Conservation (phyloP, 2,329 filamentous ascomycete genomes). For the Phialocephala subalpina region DNA sequence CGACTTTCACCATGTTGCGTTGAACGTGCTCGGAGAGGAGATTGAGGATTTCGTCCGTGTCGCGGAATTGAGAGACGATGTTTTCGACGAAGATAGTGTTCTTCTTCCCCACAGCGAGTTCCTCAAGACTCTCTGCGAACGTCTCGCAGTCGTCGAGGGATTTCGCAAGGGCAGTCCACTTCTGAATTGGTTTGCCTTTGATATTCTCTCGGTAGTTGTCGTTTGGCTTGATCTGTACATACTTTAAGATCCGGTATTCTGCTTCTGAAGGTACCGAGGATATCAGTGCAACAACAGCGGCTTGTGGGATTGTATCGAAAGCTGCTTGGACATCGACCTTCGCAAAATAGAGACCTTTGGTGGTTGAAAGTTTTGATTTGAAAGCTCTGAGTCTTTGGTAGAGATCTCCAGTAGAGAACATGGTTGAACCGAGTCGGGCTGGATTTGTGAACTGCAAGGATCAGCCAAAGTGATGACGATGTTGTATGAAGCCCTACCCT, state of each 20-base stretch:
- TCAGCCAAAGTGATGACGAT: slow-evolving; percentile 29
- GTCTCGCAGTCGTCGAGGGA: slow-evolving; percentile 37
- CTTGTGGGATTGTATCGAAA: slow-evolving; percentile 94
- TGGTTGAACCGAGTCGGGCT: slow-evolving; percentile 74
- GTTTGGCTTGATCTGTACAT: slow-evolving; percentile 73
- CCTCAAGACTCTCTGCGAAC: slow-evolving; percentile 42
- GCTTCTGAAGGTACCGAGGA: slow-evolving; percentile 61
- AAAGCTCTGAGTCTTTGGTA: slow-evolving; percentile 77
- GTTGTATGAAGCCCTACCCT: slow-evolving; percentile 58
- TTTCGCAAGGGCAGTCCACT: slow-evolving; percentile 42
- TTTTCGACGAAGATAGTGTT: slow-evolving; percentile 81
- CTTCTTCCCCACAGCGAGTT: slow-evolving; percentile 50
- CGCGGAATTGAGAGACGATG: slow-evolving; percentile 63
- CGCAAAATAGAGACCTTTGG: slow-evolving; percentile 76
- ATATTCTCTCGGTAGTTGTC: slow-evolving; percentile 30
- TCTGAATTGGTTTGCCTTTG: slow-evolving; percentile 37
- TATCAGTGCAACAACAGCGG: slow-evolving; percentile 73
- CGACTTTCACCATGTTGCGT: slow-evolving; percentile 86
- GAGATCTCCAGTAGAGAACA: slow-evolving; percentile 85
- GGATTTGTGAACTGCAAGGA: slow-evolving; percentile 55
- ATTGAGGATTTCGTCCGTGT: slow-evolving; percentile 67
- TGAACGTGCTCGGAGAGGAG: slow-evolving; percentile 83
- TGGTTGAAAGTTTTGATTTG: slow-evolving; percentile 56
- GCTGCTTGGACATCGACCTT: slow-evolving; percentile 93
- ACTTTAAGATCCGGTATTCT: slow-evolving; percentile 75